These are phyloP conservation scores for Trichoderma hamatum DNA, from an alignment of 2,329 filamentous ascomycete genomes.

Conservation along the genomic window DNA sequence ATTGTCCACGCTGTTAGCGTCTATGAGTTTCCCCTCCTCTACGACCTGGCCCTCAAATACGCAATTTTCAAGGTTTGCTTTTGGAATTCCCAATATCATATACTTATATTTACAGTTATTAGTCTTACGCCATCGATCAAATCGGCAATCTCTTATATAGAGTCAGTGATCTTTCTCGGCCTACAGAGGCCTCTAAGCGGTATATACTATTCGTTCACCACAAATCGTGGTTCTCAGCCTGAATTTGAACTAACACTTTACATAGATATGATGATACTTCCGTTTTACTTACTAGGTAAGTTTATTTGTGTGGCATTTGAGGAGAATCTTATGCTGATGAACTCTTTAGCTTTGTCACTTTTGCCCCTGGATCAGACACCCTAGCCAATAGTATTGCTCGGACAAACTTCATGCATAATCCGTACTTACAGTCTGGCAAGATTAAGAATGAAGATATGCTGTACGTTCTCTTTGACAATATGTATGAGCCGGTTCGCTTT, in stretches of 20 bases:
- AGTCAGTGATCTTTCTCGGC: constrained; percentile 42
- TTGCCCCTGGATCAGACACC: constrained; percentile 35
- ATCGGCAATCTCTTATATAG: constrained; percentile 43
- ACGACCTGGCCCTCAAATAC: constrained; percentile 43
- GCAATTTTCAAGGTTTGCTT: constrained; percentile 45
- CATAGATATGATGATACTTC: constrained; percentile 48
- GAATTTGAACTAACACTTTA: neutral
- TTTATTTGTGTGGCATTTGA: neutral
- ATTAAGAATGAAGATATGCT: constrained; percentile 45
- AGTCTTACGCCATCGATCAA: constrained; percentile 47
- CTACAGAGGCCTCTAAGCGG: constrained; percentile 41
- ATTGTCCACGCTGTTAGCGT: constrained; percentile 43
- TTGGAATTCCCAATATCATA: neutral
- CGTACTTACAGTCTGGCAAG: constrained; percentile 42
- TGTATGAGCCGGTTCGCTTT: constrained; percentile 67
- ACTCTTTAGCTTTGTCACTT: constrained; percentile 37
- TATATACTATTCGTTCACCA: constrained; percentile 24
- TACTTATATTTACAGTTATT: neutral
- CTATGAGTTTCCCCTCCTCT: constrained; percentile 45
- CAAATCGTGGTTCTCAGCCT: neutral
- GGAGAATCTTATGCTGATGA: neutral
- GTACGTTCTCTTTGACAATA: constrained; percentile 58
- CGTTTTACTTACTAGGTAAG: constrained; percentile 43
- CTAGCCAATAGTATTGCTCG: constrained; percentile 44
- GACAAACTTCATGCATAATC: constrained; percentile 46